Conservation (phyloP, 805 yeast species). For the Yueomyces sp. region DNA sequence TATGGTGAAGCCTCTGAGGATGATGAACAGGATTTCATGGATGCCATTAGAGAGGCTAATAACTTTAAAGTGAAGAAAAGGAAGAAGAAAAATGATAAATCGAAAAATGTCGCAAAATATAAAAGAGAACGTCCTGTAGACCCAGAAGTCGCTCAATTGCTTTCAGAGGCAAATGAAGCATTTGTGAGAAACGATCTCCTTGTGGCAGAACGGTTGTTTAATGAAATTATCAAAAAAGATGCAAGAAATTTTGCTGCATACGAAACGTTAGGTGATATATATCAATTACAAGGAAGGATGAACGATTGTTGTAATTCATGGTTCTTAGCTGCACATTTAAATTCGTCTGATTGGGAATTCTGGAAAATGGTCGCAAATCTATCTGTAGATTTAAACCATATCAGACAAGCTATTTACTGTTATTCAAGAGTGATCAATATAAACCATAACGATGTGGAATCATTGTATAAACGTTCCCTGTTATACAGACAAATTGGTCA, state of each 20-base stretch:
- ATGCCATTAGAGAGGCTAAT: conserved; percentile 55
- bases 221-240: conserved; percentile 65
- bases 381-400: conserved; percentile 51
- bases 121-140: conserved; percentile 34
- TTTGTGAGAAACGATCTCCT: conserved; percentile 53
- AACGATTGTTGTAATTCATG: conserved; percentile 69
- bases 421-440: conserved; percentile 50
- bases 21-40: conserved; percentile 35
- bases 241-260: conserved; percentile 73
- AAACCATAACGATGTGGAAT: conserved; percentile 36
- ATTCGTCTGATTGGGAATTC: conserved; percentile 60
- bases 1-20: conserved; percentile 27
- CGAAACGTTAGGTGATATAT: conserved; percentile 77
- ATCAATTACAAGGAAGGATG: conserved; percentile 48
- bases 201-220: conserved; percentile 44
- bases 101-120: conserved; percentile 13
- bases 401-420: conserved; percentile 68
- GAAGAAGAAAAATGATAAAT: conserved; percentile 22
- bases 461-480: conserved; percentile 50
- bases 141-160: conserved; percentile 56
- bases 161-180: conserved; percentile 69
- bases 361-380: conserved; percentile 69
- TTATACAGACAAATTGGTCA: conserved; percentile 55
- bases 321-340: conserved; percentile 69
- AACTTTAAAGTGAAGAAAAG: conserved; percentile 39